A percentile compares a stretch with the other conserved stretches of the same genome.
phyloP scores from a whole-genome alignment of 2,329 filamentous ascomycete genomes.

The Curvularia lunata region DNA sequence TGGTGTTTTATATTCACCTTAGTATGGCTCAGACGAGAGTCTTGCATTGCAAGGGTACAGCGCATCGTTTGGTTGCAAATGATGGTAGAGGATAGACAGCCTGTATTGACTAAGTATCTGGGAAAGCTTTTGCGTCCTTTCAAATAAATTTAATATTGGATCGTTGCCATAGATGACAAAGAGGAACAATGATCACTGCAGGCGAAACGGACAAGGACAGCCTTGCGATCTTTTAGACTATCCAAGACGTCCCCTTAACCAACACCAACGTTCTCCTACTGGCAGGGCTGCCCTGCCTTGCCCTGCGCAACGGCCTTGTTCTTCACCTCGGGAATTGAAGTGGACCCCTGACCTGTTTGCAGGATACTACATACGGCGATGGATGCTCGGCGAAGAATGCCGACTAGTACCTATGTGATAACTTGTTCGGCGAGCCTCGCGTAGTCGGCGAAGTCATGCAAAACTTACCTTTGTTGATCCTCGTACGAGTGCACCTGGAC shows the following conservation, averaged over 20 bases:
- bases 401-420: neutral
- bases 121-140: neutral
- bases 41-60: neutral
- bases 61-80: neutral
- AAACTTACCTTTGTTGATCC: neutral
- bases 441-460: neutral
- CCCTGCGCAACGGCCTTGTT: neutral
- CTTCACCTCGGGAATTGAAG: neutral
- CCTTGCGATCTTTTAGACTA: neutral
- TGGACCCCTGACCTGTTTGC: neutral
- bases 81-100: neutral
- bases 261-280: neutral
- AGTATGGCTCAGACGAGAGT: neutral
- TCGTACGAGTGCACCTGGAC: neutral
- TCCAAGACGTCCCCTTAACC: neutral
- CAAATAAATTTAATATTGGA: neutral
- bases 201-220: neutral
- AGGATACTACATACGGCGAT: neutral
- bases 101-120: neutral
- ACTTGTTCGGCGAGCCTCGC: neutral
- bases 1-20: neutral
- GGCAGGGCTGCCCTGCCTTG: neutral
- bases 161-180: neutral
- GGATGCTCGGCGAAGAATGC: neutral
- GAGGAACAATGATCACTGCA: neutral